Base-by-base conservation (phyloP, 495 filamentous ascomycete genomes). In the Hyaloscypha bicolor region DNA sequence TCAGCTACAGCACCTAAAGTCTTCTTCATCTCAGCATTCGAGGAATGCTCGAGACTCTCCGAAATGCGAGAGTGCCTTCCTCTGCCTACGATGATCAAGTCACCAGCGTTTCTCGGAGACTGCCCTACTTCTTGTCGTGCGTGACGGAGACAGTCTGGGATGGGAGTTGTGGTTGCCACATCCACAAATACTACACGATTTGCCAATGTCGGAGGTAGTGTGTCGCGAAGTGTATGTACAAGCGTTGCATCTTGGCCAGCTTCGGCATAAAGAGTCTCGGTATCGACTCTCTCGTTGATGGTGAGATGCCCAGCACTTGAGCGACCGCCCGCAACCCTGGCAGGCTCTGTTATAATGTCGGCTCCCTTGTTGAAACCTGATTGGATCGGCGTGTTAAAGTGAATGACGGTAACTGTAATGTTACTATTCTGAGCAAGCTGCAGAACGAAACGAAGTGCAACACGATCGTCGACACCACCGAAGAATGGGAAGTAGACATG, bases 401-500 rank as follows among this genome's bases (percentile, higher is more conserved):
- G 84, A 12, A 90, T 79, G 51, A 93, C 83, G 0, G 90, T 91
- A 3, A 85, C 90, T 0, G 92, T 93, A 48, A 97, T 87, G 48
- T 92, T 87, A 14, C 84, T 82, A 69, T 93, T 93, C 71, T 87
- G 85, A 1, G 87, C 90, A 0, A 97, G 80, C 69, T 96, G 94
- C 19, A 97, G 82, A 6, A 95, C 88, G 37, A 97, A 85, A 6
- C 89, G 82, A 1, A 97, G 81, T 0, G 93, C 93, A 53, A 88
- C 85, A n/a, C 86, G 87, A 74, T 97, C 94, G 76, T 98, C 95
- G 3, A 81, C 75, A 5, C 93, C 92, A 53, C 95, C 95, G 65
- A 96, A 88, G 78, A 91, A 97, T 3, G 93, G 92, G 60, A 97
- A 80, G 71, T 96, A 93, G 68, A 99, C 82, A 69, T 96, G 93